Conservation (phyloP, 129 eudicot genomes). For the Erigeron canadensis region DNA sequence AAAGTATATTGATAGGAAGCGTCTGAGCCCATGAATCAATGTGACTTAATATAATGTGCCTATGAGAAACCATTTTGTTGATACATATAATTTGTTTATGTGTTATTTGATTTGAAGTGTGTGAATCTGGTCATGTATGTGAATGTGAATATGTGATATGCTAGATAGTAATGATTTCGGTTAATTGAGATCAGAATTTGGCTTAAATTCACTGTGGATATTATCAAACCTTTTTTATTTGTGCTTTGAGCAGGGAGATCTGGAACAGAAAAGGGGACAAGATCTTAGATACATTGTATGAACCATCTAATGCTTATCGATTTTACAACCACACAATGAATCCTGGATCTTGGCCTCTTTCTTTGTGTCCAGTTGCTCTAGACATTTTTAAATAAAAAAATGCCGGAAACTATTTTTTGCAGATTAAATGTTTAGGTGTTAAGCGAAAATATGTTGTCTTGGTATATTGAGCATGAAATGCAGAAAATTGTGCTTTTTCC, state of each 20-base stretch:
- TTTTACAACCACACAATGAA: not conserved
- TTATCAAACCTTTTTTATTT: not conserved
- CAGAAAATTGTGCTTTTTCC: not conserved
- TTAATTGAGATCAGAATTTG: not conserved
- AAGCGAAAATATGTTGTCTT: too few relatives aligned
- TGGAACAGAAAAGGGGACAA: not conserved
- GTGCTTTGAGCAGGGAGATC: slow-evolving; percentile 22
- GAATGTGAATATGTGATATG: too few relatives aligned
- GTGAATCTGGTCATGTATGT: not conserved
- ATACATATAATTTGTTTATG: not conserved
- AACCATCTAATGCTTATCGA: not conserved
- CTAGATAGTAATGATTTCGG: not conserved
- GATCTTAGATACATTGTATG: not conserved
- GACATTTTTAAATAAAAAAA: not conserved
- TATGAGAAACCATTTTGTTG: not conserved
- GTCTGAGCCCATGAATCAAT: too few relatives aligned
- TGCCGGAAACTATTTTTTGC: not conserved
- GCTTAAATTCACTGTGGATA: not conserved
- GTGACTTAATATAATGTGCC: too few relatives aligned
- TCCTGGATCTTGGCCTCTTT: not conserved
- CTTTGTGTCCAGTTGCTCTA: slow-evolving; percentile 2
- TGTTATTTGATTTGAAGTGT: not conserved
- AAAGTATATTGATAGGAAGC: too few relatives aligned
- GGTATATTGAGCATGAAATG: not conserved
- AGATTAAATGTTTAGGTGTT: not conserved